Conservation (phyloP, 345 rosid species). For the Aethionema arabicum region DNA sequence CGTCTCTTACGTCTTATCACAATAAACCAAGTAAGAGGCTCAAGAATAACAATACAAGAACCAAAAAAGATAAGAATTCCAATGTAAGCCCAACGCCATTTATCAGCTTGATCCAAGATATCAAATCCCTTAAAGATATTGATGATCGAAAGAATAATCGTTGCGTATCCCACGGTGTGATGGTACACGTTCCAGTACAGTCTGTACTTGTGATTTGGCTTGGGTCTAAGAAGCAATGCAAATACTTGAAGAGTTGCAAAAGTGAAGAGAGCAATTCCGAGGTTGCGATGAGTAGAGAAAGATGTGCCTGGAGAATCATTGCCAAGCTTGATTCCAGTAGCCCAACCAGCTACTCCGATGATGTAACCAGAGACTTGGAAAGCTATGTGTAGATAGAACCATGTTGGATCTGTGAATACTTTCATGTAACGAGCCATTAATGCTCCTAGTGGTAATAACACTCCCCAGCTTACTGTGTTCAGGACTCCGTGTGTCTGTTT, state of each 20-base stretch:
- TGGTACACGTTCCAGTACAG: constrained; percentile 89
- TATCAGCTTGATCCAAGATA: constrained; percentile 47
- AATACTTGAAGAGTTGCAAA: constrained; percentile 86
- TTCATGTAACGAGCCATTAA: constrained; percentile 78
- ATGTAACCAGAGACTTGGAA: constrained; percentile 73
- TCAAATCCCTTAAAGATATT: constrained; percentile 75
- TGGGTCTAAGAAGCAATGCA: constrained; percentile 84
- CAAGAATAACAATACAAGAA: constrained; percentile 44
- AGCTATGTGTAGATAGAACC: constrained; percentile 81
- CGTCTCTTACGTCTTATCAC: constrained; percentile 60
- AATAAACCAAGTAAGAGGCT: constrained; percentile 68
- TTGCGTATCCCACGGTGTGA: constrained; percentile 65
- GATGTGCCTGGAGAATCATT: constrained; percentile 45
- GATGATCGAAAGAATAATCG: constrained; percentile 54
- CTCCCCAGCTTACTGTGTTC: constrained; percentile 90
- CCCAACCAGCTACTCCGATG: constrained; percentile 86
- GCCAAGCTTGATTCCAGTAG: constrained; percentile 77
- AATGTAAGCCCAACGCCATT: constrained; percentile 63
- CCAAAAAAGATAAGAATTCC: constrained; percentile 63
- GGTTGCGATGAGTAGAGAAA: constrained; percentile 53
- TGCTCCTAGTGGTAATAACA: constrained; percentile 71
- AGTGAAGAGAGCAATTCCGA: constrained; percentile 68
- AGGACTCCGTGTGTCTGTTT: constrained; percentile 77
- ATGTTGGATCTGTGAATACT: constrained; percentile 83
- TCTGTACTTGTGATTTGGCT: constrained; percentile 81